Base-by-base conservation (phyloP, 2,329 filamentous ascomycete genomes). In the Incumbomyces lentus region DNA sequence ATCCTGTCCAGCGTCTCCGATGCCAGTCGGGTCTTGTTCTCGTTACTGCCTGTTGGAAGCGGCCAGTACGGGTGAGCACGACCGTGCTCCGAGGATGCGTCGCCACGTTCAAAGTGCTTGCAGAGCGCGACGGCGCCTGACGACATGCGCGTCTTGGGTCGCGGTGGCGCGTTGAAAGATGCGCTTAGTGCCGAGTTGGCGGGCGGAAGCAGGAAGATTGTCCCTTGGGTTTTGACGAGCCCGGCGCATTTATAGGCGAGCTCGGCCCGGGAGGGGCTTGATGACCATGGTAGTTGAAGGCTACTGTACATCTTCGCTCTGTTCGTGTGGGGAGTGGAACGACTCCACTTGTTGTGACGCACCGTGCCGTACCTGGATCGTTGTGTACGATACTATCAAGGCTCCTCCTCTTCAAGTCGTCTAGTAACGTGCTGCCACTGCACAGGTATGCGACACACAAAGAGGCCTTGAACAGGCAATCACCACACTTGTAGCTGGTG, bases 141-240 rank as follows among this genome's bases (percentile, higher is more conserved):
- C 7, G 51, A 52, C 53, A 55, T 53, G n/a, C 50, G 51, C 8
- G 53, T 55, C 42, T 50, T 49, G 13, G 55, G 48, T 17, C 55
- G 49, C 7, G 53, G 55, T 17, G 55, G 53, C 10, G 47, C 42
- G 30, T 55, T 52, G 47, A 51, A 57, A 12, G 52, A 41, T 36
- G 50, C 52, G 30, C 47, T 47, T 8, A 57, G 42, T 10, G 42
- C 26, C n/a, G 37, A 31, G 26, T 44, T 35, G 13, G 40, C 22
- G 7, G 55, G 55, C 40, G 55, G 55, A 11, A 56, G 50, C n/a
- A 57, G 46, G 35, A 55, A 57, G n/a, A 57, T 44, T 14, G 55
- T 56, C 7, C 55, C 55, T 48, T 52, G 53, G 6, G 55, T 56
- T 32, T 46, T 53, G 18, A 55, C 48, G 5, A 51, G 44, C 10